Evolutionary conservation across 2,329 filamentous ascomycete genomes (phyloP).

Genomic region (Moelleriella libera): DNA sequence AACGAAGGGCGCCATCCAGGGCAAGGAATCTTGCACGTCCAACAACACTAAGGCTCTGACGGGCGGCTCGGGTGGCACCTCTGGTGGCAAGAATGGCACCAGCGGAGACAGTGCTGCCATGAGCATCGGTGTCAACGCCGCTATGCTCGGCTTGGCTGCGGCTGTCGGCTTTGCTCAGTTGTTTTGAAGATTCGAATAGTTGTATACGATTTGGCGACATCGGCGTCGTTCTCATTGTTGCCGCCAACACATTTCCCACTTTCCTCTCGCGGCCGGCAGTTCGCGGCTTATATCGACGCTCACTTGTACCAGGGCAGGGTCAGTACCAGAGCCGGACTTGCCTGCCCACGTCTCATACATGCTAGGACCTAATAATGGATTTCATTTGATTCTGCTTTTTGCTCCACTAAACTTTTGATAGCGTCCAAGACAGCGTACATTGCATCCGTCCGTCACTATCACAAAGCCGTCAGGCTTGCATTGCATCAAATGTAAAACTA

Average conservation of each 20-base stretch:
- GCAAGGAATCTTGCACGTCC: conserved; percentile 31
- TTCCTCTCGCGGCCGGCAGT: conserved; percentile 19
- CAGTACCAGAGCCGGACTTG: conserved; percentile 9
- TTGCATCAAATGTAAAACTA: no score
- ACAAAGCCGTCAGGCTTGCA: no score
- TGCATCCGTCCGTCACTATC: no score
- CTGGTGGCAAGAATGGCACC: conserved; percentile 11
- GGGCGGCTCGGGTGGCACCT: conserved; percentile 18
- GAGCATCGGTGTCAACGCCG: conserved; percentile 29
- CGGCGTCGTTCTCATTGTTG: conserved; percentile 21
- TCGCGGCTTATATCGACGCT: conserved; percentile 17
- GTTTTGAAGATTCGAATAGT: conserved; percentile 25
- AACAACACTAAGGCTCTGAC: conserved; percentile 39
- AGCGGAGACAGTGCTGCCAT: conserved; percentile 28
- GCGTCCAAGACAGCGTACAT: no score
- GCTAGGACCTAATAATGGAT: conserved; percentile 30
- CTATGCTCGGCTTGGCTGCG: conserved; percentile 30
- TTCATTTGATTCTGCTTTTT: conserved; percentile 16
- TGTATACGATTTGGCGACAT: conserved; percentile 16
- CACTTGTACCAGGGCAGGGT: conserved; percentile 11
- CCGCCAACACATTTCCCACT: conserved; percentile 15
- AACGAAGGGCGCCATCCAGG: conserved; percentile 25
- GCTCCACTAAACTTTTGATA: no score
- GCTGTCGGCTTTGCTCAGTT: conserved; percentile 34
- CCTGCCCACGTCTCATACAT: conserved; percentile 11